phyloP scores from a whole-genome alignment of 495 filamentous ascomycete species.

The Talaromyces liani region DNA sequence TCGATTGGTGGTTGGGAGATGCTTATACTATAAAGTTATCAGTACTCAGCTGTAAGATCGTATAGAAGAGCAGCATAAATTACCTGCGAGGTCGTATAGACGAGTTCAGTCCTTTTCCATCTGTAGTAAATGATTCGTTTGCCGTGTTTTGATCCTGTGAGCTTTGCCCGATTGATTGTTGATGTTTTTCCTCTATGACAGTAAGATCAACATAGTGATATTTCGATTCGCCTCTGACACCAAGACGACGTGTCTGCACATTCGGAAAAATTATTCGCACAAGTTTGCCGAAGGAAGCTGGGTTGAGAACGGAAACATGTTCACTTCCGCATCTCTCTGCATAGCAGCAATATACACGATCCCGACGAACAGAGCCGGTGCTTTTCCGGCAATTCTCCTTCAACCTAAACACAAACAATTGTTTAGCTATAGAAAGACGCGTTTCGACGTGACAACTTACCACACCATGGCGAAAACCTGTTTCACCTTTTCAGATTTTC shows the following conservation, averaged over 20 bases:
- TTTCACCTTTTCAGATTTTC: constrained; percentile 84
- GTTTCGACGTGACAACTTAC: constrained; percentile 42
- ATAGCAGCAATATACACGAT: constrained; percentile 90
- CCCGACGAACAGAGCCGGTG: constrained; percentile 79
- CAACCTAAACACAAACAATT: constrained; percentile 50
- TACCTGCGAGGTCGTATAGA: constrained; percentile 10
- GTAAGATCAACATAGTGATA: constrained; percentile 94
- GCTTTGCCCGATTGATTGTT: constrained; percentile 21
- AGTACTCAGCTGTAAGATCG: not conserved
- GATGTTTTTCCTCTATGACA: constrained; percentile 48
- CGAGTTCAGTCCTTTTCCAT: not conserved
- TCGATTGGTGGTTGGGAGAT: constrained; percentile 50
- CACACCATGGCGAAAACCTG: constrained; percentile 98
- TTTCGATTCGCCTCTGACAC: constrained; percentile 93
- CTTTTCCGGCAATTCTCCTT: constrained; percentile 72
- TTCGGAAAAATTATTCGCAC: constrained; percentile 94
- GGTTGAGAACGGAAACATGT: constrained; percentile 85
- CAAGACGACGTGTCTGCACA: constrained; percentile 82
- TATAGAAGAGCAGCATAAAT: not conserved
- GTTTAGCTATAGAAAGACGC: not conserved
- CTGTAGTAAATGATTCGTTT: constrained; percentile 10
- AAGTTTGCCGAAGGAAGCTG: constrained; percentile 94
- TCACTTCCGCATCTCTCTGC: constrained; percentile 85
- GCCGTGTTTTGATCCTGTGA: constrained; percentile 19
- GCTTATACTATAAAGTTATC: constrained; percentile 23